phyloP scores from a whole-genome alignment of 2,329 filamentous ascomycete species.

The Grosmannia huntii region DNA sequence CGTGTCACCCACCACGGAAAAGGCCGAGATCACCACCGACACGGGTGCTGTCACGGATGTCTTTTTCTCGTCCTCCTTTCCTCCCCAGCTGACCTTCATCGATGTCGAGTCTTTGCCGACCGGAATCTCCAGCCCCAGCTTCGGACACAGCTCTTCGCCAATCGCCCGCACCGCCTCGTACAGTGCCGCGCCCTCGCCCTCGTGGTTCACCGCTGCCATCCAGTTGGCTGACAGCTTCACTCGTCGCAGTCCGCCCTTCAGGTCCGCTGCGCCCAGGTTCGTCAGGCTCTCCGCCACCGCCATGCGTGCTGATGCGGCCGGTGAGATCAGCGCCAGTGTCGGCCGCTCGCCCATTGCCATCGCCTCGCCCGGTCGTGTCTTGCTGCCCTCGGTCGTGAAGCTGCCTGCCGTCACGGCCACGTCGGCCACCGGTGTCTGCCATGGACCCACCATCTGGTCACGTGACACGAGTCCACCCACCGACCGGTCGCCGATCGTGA shows the following conservation, averaged over 20 bases:
- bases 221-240: conserved; percentile 92
- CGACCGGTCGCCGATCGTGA: conserved; percentile 88
- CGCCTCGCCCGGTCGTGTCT: conserved; percentile 74
- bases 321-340: conserved; percentile 75
- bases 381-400: conserved; percentile 52
- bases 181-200: conserved; percentile 80
- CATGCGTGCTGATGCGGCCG: conserved; percentile 88
- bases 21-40: conserved; percentile 83
- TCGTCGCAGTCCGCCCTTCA: conserved; percentile 51
- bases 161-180: conserved; percentile 92
- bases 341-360: conserved; percentile 97
- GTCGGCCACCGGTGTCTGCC: conserved; percentile 90
- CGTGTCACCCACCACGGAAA: conserved; percentile 71
- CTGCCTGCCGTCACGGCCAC: conserved; percentile 85
- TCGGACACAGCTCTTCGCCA: conserved; percentile 81
- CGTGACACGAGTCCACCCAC: conserved; percentile 80
- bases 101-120: conserved; percentile 98
- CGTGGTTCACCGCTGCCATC: conserved; percentile 95
- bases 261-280: conserved; percentile 72
- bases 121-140: conserved; percentile 83
- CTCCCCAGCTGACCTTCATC: conserved; percentile 96
- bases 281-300: conserved; percentile 86
- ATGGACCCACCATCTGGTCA: conserved; percentile 93
- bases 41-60: conserved; percentile 89
- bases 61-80: conserved; percentile 32